phyloP scores from a whole-genome alignment of 2,329 filamentous ascomycete species.

The Trichoderma sp. region DNA sequence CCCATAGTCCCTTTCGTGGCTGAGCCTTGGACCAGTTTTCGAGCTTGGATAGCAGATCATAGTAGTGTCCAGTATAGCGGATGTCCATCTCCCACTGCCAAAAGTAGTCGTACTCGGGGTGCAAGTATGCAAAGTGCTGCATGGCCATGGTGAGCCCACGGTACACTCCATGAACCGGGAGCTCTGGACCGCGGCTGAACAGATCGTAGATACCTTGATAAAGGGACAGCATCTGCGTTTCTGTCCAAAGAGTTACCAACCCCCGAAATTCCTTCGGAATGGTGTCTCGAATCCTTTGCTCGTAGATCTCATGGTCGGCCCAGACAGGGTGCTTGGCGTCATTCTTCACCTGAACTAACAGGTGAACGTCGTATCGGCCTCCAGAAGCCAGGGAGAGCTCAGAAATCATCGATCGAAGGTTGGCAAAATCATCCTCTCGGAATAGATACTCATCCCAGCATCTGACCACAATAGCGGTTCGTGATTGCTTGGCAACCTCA shows the following conservation, averaged over 20 bases:
- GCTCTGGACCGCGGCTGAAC: constrained; percentile 59
- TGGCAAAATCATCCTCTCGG: constrained; percentile 75
- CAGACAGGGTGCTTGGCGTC: constrained; percentile 73
- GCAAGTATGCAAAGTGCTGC: constrained; percentile 84
- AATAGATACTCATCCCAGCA: constrained; percentile 80
- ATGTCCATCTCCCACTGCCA: constrained; percentile 98
- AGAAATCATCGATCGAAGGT: constrained; percentile 77
- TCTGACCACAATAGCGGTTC: constrained; percentile 74
- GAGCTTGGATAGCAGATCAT: constrained; percentile 67
- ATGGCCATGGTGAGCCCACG: constrained; percentile 91
- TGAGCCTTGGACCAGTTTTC: constrained; percentile 67
- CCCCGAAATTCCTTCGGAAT: constrained; percentile 83
- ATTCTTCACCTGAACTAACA: constrained; percentile 79
- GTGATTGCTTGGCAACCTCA: constrained; percentile 28
- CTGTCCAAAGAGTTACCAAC: constrained; percentile 88
- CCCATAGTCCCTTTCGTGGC: constrained; percentile 77
- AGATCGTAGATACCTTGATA: constrained; percentile 85
- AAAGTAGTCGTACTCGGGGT: constrained; percentile 85
- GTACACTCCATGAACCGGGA: constrained; percentile 88
- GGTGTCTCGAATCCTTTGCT: constrained; percentile 61
- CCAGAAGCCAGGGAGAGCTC: constrained; percentile 79
- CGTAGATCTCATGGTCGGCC: constrained; percentile 68
- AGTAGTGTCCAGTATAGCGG: constrained; percentile 85
- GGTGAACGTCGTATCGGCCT: constrained; percentile 81
- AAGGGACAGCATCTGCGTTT: constrained; percentile 84